Evolutionary conservation across 1,139 yeast species (phyloP).

Genomic region (Cylindricascospora bacillispora): DNA sequence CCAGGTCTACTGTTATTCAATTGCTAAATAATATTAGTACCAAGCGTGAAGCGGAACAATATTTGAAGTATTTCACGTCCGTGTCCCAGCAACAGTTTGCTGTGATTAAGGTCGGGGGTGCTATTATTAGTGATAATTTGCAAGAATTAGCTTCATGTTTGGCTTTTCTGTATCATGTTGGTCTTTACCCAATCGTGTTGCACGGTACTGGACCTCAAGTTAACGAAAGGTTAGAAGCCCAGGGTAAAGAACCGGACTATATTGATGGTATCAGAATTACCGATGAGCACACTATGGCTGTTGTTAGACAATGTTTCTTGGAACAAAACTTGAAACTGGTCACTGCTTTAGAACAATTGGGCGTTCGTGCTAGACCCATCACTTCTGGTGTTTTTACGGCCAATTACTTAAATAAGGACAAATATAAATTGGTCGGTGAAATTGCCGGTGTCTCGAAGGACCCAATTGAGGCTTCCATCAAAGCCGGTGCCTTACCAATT

Average conservation of each 20-base stretch:
- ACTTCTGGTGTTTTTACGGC: slow-evolving; percentile 97
- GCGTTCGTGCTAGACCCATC: slow-evolving; percentile 96
- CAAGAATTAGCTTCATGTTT: slow-evolving; percentile 89
- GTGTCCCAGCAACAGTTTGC: slow-evolving; percentile 96
- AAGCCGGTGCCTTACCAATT: slow-evolving; percentile 93
- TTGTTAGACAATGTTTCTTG: slow-evolving; percentile 86
- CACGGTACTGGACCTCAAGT: slow-evolving; percentile 99
- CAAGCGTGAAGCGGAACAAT: slow-evolving; percentile 94
- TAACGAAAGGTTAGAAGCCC: slow-evolving; percentile 81
- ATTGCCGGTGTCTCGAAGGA: slow-evolving; percentile 77
- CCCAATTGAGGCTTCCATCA: slow-evolving; percentile 88
- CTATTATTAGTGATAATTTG: slow-evolving; percentile 88
- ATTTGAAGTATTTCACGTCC: slow-evolving; percentile 88
- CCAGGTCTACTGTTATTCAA: slow-evolving; percentile 91
- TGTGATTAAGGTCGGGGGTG: slow-evolving; percentile 97
- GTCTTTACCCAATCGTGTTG: slow-evolving; percentile 87
- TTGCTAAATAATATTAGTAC: slow-evolving; percentile 91
- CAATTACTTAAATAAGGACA: slow-evolving; percentile 77
- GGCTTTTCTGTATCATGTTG: slow-evolving; percentile 93
- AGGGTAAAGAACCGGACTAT: slow-evolving; percentile 92
- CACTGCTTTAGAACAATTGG: slow-evolving; percentile 90
- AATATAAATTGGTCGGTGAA: slow-evolving; percentile 87
- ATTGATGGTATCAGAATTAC: slow-evolving; percentile 96
- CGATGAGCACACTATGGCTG: slow-evolving; percentile 88
- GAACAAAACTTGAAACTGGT: slow-evolving; percentile 92